phyloP scores from a whole-genome alignment of 306 rosid species.

The Lathyrus sativus region DNA sequence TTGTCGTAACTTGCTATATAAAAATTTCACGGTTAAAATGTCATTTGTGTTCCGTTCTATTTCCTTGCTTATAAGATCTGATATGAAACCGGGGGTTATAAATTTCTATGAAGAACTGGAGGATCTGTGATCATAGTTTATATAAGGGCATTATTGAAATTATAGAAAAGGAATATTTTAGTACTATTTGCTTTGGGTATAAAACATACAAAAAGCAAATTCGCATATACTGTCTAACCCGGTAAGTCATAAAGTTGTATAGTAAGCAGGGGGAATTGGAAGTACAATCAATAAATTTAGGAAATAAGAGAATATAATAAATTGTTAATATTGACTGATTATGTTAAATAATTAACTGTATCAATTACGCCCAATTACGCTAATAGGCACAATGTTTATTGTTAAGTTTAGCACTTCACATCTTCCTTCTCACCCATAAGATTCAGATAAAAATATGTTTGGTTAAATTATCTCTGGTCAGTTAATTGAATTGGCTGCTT shows the following conservation, averaged over 20 bases:
- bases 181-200: not conserved
- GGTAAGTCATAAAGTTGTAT: not conserved
- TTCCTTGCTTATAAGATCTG: slow-evolving; percentile 29
- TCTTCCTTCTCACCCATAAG: slow-evolving; percentile 1
- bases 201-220: not conserved
- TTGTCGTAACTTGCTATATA: not conserved
- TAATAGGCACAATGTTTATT: not conserved
- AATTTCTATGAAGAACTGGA: not conserved
- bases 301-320: too few species aligned
- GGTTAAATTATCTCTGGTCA: slow-evolving; percentile 11
- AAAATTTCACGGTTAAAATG: slow-evolving; percentile 17
- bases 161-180: not conserved
- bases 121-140: not conserved
- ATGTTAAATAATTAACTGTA: not conserved
- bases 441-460: not conserved
- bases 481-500: slow-evolving; percentile 20
- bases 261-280: too few species aligned
- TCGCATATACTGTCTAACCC: not conserved
- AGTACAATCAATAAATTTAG: too few species aligned
- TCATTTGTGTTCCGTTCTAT: slow-evolving; percentile 22
- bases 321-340: too few species aligned
- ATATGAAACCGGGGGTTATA: not conserved
- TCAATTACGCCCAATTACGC: not conserved
- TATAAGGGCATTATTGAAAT: not conserved
- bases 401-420: not conserved